Base-by-base conservation (phyloP, 768 basidiomycete genomes). In the Suillus placidus region DNA sequence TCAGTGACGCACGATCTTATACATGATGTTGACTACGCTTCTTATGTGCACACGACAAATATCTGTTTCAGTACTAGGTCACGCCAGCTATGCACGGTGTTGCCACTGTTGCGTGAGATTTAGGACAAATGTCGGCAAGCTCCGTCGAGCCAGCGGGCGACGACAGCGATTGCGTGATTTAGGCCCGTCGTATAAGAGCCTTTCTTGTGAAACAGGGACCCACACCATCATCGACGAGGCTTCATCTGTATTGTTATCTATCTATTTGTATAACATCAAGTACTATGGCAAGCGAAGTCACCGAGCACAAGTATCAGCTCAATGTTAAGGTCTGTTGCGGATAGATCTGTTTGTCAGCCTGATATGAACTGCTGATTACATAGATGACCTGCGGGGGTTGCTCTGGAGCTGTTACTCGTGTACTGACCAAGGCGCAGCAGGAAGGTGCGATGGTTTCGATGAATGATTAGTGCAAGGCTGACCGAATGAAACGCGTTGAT, bases 361-460 rank as follows among this genome's bases (percentile, higher is more conserved):
- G 34, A 49, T 45, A 47, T 37, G 62, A 38, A 35, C 30, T 23
- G 49, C 43, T 69, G 56, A 70, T 60, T n/a, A 9, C 10, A 20
- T 64, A 94, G 93, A 95, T 95, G 93, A 87, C 91, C 45, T 97
- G 94, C 80, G 73, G 76, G 35, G 94, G 94, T 34, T 97, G 94
- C 80, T 94, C 93, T 37, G 89, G 90, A 18, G 94, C 94, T 14
- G 83, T 97, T 62, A 82, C 79, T 34, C 87, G 92, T 35, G 94
- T 88, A 16, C 82, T 97, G 49, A 80, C 84, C 68, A 95, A 89
- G 78, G 83, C 88, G 40, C 38, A 60, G 6, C 84, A 91, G 66
- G 79, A 82, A 67, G 80, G 74, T 72, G 63, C 18, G 66, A 18
- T 47, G 37, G 63, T 55, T 26, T 13, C 42, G 5, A 40, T 6